Evolutionary conservation across 768 basidiomycete genomes (phyloP), one percentile per base, ranked within the genome.

Genomic region (Porpolomopsis calyptriformis): DNA sequence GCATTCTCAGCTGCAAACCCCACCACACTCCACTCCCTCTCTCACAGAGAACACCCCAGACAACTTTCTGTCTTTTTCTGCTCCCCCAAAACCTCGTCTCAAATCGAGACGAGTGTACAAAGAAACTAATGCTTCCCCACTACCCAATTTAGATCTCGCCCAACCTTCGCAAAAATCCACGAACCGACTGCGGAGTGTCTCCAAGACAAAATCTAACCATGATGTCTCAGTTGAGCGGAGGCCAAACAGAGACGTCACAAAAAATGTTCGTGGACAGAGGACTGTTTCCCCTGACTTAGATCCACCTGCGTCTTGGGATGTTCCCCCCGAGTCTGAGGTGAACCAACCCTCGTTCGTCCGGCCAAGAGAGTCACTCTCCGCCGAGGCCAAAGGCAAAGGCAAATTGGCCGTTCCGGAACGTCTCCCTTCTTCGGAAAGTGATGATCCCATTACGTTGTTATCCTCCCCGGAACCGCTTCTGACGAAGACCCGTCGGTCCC

Each of bases 381-480:
- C 41, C 41, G 12, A 43, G 14, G 6, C 16, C 14, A 27, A 31
- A 18, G 26, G 41, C 26, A 43, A 43, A 29, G 41, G 12, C 39
- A 40, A 43, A 43, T 20, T 19, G 6, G 12, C 26, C 39, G 39
- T 12, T 5, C 20, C 24, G 4, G 41, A 43, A 31, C 41, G 41
- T 25, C 9, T 43, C 8, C 22, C 41, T 12, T 29, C 41, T 19
- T 36, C 44, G 22, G 31, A 23, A 11, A 45, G 44, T 37, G 44
- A 45, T 19, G 44, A 45, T 37, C 44, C 33, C 10, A 31, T 45
- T 23, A 24, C 24, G 10, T 12, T 43, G 20, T 6, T 43, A 11
- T 18, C 41, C 12, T 43, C 41, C 7, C 12, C 23, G 11, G 20
- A 19, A 8, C 42, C 42, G 16, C 40, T 7, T n/a, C n/a, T n/a